Evolutionary conservation across 768 basidiomycete genomes (phyloP), one percentile per base, ranked within the genome.

Genomic region (Lentinus tigrinus): DNA sequence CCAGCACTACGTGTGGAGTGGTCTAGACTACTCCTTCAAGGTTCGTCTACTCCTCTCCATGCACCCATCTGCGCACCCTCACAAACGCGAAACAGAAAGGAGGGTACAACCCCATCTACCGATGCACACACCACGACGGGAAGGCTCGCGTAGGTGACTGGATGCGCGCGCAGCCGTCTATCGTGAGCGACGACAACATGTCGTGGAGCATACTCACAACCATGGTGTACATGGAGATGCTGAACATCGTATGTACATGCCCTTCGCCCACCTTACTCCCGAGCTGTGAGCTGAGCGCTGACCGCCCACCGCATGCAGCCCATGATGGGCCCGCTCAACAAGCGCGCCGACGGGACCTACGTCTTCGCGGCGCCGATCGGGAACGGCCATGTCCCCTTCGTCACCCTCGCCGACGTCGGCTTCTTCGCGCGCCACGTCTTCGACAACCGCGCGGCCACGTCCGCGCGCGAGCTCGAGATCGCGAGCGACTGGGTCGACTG

Each of bases 61-160:
- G 40, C 17, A 0, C 19, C n/a, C 19, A 42, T 17, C 9, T n/a
- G n/a, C n/a, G 40, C 21, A 1, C 40, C 8, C 40, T 42, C 40
- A 42, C 17, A 8, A 4, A 2, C 16, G 17, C 9, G 4, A 17
- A 2, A 17, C 21, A 42, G 40, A 42, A 42, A 42, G 40, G 40
- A 42, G 13, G n/a, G 9, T 42, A 42, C 40, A 42, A 42, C 2
- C 40, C 40, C 3, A 66, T 63, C 26, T 77, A 78, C 61, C 67
- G 68, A 46, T 61, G 67, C 8, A 75, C 72, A 37, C 77, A 78
- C 56, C 65, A 73, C 59, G 73, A 76, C 52, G 75, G 67, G 3
- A 78, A 78, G 62, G 75, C 72, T 0, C 72, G 74, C n/a, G 73
- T 78, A 0, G 64, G 65, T 10, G 77, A 78, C 40, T 78, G 69